Base-by-base conservation (phyloP, 306 rosid genomes). In the Prosopis cineraria region DNA sequence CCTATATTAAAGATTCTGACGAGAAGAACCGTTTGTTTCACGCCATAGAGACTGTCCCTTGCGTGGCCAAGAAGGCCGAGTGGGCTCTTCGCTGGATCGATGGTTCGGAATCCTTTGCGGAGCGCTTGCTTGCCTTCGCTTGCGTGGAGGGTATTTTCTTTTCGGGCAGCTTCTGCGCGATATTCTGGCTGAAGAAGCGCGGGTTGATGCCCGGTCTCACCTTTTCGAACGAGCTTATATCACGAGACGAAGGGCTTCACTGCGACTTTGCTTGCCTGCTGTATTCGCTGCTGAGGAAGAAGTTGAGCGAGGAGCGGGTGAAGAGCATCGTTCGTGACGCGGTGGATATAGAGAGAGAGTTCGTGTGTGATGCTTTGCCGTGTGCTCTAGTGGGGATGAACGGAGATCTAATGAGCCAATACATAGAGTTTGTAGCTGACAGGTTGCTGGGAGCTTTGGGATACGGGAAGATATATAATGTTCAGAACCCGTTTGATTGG, bases 61-160 rank as follows among this genome's bases (percentile, higher is more conserved):
- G 97, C 3, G 90, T 91, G 4, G 63, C 84, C 0, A 82, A 53
- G 34, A 94, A 94, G 41, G 97, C 97, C 2, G 81, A 90, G 17
- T 94, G 98, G 98, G 89, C 89, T 11, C 69, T 85, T 0, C 84
- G 81, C 3, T 85, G 86, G 89, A 85, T 85, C 47, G 86, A 85
- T 24, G 80, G 84, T 3, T 13, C 86, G 0, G 89, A 82, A 11
- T 48, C 86, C 0, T 85, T 85, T 4, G 82, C 86, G 0, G 89
- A 84, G 70, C 86, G 98, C 0, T 3, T 94, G 31, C 43, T 94
- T 0, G 98, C 96, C 5, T 94, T 94, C 29, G 94, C 96, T 0
- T 93, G 98, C 60, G 97, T 94, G 1, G 98, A 91, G 7, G 96
- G 98, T 0, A 94, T 94, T 0, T 94, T 94, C 84, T 94, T 94